Base-by-base conservation (phyloP, 2,329 filamentous ascomycete species). In the Cordyceps fumosorosea region DNA sequence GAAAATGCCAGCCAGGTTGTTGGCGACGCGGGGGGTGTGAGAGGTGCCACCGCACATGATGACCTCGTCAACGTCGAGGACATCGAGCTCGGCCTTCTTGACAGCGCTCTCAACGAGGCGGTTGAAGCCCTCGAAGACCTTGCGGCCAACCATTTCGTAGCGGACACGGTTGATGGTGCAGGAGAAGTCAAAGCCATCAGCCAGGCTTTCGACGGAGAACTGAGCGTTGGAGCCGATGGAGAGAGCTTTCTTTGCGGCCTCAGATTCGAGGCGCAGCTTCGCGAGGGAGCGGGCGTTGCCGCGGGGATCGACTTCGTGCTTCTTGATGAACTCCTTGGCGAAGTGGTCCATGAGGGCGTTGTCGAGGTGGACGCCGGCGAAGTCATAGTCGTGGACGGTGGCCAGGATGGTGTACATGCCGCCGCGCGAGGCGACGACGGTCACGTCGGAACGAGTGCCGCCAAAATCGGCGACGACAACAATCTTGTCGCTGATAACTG, bases 291-390 rank as follows among this genome's bases (percentile, higher is more conserved):
- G 88, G 61, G 88, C 82, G 73, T 95, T 91, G 72, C 88, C 84
- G 68, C 93, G 85, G 24, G 95, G 95, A 76, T 98, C 95, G 63
- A 85, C 85, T 79, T 88, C 89, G 84, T 98, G 86, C 84, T 96
- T 96, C 85, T 99, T 98, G 72, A 95, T 84, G 79, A 99, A 99
- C 78, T 99, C 95, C 83, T 99, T 99, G 69, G 93, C 90, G 69
- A 98, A 97, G 81, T 97, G 89, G 74, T 99, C 93, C 74, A 96
- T 90, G 63, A 99, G 83, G 56, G 93, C 89, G 74, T 95, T 85
- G 80, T 99, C 95, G 62, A 99, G 83, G 67, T 92, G 87, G 42
- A 86, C 83, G 71, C 95, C 95, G 62, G 90, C 88, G 68, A 93
- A 90, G 72, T 98, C 93, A 78, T 96, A 97, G 81, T 99, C 95